phyloP scores from a whole-genome alignment of 805 yeast species.

The Saccharomycopsis selenospora region DNA sequence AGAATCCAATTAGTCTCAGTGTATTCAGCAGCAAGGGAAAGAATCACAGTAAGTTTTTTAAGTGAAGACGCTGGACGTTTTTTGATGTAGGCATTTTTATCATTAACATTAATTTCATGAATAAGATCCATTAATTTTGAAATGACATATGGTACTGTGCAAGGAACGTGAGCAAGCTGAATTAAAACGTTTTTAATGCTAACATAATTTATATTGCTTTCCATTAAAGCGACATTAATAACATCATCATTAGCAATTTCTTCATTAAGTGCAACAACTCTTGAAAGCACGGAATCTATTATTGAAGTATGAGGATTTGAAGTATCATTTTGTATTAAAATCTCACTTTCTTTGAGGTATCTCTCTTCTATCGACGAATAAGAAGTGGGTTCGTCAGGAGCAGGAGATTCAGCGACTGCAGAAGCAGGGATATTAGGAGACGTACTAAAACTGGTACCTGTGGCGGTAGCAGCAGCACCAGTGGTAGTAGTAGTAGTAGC shows the following conservation, averaged over 20 bases:
- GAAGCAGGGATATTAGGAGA: too few species aligned
- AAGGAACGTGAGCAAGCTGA: slow-evolving; percentile 4
- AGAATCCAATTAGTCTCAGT: slow-evolving; percentile 19
- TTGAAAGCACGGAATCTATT: slow-evolving; percentile 10
- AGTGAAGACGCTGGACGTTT: slow-evolving; percentile 13
- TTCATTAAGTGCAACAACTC: slow-evolving; percentile 2
- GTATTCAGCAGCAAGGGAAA: slow-evolving; percentile 11
- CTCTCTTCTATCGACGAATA: neutral
- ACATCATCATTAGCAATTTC: slow-evolving; percentile 14
- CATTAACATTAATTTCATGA: slow-evolving; percentile 9
- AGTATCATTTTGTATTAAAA: neutral
- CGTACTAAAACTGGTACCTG: too few species aligned
- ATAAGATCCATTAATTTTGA: slow-evolving; percentile 8
- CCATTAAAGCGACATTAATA: slow-evolving; percentile 13
- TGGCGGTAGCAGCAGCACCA: too few species aligned
- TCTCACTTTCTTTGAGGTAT: neutral
- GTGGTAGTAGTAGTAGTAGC: too few species aligned
- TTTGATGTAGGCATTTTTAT: slow-evolving; percentile 14
- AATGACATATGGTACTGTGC: slow-evolving; percentile 12
- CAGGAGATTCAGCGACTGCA: too few species aligned
- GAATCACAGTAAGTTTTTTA: slow-evolving; percentile 11
- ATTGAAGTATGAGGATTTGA: slow-evolving; percentile 3
- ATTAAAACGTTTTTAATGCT: slow-evolving; percentile 10
- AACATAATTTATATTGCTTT: slow-evolving; percentile 11
- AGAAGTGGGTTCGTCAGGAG: too few species aligned